Evolutionary conservation across 164 flowering plant genomes (phyloP), one percentile per base, ranked within the genome.

Genomic region (Nymphaea colorata): DNA sequence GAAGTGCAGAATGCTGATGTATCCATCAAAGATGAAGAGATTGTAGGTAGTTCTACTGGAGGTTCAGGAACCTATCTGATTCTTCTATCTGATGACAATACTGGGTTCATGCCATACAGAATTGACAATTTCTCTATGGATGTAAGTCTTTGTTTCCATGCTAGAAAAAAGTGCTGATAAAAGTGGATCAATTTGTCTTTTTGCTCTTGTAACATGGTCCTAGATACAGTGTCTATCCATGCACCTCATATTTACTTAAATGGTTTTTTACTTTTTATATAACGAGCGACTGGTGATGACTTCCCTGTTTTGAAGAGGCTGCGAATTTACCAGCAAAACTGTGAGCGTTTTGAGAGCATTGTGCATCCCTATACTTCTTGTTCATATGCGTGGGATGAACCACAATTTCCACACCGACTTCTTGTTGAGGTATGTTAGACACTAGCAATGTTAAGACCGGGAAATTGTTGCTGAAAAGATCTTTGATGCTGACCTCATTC

Each of bases 381-480:
- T 68, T 84, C 88, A 44, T 94, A 91, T 79, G 92, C 99, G 42
- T 94, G 99, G 99, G 99, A 94, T 82, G 99, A 94, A 76, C 99
- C 99, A 64, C 86, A 82, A 76, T 90, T 75, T 74, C 96, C 99
- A 2, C 99, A 86, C 74, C 93, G 96, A 70, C 96, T 94, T 45
- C 77, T 75, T 65, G 79, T 94, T 74, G 99, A 94, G 99, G 99
- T 94, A 82, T 68, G 73, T 4, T 6, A 45, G 42, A 25, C 36
- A 25, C 36, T 25, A 25, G 36, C 36, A 25, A 25, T 25, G n/a
- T n/a, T n/a, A 11, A 45, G 53, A 5, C 53, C 11, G 53, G 11
- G 11, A 45, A 5, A 5, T 45, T 45, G 53, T 5, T 45, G 53
- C 11, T 45, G 5, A 5, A 45, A 45, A 45, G 5, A 45, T 10